These are phyloP conservation scores for Plasmodium vivax DNA, from an alignment of 169 alveolate species.

Conservation along the genomic window DNA sequence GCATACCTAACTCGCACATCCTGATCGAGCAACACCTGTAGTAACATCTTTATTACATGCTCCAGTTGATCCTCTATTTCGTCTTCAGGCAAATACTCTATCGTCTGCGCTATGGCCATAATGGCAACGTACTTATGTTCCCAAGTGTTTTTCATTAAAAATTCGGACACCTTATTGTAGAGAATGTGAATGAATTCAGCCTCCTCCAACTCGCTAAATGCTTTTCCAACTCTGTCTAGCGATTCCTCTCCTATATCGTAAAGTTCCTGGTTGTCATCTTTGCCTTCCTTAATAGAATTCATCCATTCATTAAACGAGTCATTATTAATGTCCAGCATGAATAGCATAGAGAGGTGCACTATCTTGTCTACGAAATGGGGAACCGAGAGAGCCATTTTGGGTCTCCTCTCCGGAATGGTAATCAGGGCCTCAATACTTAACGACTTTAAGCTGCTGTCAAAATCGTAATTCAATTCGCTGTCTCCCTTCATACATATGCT, in stretches of 20 bases:
- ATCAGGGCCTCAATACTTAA: constrained; percentile 84
- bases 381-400: constrained; percentile 82
- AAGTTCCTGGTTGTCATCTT: constrained; percentile 86
- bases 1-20: constrained; percentile 93
- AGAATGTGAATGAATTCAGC: constrained; percentile 84
- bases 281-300: constrained; percentile 86
- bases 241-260: constrained; percentile 91
- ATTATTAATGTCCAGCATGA: constrained; percentile 88
- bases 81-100: constrained; percentile 89
- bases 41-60: constrained; percentile 84
- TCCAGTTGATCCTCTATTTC: constrained; percentile 88
- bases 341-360: constrained; percentile 80
- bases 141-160: constrained; percentile 86
- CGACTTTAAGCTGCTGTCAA: constrained; percentile 81
- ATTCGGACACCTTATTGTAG: constrained; percentile 84
- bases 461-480: constrained; percentile 74
- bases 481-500: constrained; percentile 76
- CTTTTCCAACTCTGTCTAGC: constrained; percentile 88
- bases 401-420: constrained; percentile 83
- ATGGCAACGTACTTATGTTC: constrained; percentile 89
- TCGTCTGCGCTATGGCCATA: constrained; percentile 91
- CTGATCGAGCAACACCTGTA: constrained; percentile 86
- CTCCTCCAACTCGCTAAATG: constrained; percentile 84
- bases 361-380: constrained; percentile 84
- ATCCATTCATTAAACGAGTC: constrained; percentile 88